Evolutionary conservation across 352 stramenopile species (phyloP).

Genomic region (Globisporangium middletonii): DNA sequence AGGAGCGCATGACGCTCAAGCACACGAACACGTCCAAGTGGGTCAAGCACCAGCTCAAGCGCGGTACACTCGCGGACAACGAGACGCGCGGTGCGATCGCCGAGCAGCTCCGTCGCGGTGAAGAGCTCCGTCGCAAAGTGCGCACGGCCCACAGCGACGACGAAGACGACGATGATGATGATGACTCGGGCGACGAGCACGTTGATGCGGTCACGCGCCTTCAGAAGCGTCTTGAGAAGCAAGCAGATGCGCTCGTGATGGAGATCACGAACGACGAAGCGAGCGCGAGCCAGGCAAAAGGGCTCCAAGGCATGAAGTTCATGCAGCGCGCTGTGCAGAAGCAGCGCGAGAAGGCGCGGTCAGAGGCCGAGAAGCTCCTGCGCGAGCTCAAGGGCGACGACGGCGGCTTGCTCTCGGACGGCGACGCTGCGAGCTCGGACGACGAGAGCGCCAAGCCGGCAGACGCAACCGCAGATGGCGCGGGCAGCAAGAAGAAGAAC

Average conservation of each 20-base stretch:
- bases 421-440: constrained; percentile 38
- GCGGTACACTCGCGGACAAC: constrained; percentile 88
- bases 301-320: constrained; percentile 96
- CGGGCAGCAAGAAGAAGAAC: constrained; percentile 27
- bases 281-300: constrained; percentile 49
- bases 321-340: constrained; percentile 97
- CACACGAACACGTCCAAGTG: constrained; percentile 99
- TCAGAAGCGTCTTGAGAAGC: constrained; percentile 61
- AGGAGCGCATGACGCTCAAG: constrained; percentile 96
- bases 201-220: constrained; percentile 49
- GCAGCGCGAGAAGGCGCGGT: constrained; percentile 88
- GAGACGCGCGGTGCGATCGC: constrained; percentile 89
- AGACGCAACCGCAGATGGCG: constrained; percentile 7
- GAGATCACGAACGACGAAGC: constrained; percentile 65
- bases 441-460: constrained; percentile 26
- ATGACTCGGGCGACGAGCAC: constrained; percentile 32
- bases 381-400: constrained; percentile 89
- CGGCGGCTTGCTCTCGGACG: constrained; percentile 44
- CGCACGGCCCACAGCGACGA: constrained; percentile 62
- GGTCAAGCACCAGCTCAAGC: constrained; percentile 92
- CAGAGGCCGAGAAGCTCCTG: constrained; percentile 92
- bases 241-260: constrained; percentile 64
- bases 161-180: constrained; percentile 38
- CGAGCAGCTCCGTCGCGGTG: constrained; percentile 82
- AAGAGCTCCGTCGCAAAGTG: constrained; percentile 95